phyloP scores from a whole-genome alignment of 306 rosid genomes.

The Rosa chinensis region DNA sequence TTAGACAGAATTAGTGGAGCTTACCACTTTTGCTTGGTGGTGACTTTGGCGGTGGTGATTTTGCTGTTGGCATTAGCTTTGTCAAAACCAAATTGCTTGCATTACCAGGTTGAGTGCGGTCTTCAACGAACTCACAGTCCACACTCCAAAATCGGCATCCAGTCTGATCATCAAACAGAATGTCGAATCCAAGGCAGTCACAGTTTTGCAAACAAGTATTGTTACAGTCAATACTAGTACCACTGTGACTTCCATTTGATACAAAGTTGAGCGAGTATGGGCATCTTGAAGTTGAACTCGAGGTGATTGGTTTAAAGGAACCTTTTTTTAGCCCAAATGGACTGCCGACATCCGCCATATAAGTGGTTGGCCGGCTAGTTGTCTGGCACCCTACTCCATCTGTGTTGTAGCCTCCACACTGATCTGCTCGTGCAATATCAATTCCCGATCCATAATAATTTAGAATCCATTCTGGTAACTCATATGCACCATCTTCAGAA shows the following conservation, averaged over 20 bases:
- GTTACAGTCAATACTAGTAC: not conserved
- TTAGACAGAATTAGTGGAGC: not conserved
- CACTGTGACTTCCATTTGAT: not conserved
- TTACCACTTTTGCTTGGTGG: not conserved
- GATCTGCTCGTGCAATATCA: slow-evolving; percentile 11
- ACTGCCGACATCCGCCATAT: not conserved
- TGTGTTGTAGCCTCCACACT: not conserved
- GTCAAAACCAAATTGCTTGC: slow-evolving; percentile 1
- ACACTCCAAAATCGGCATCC: slow-evolving; percentile 12
- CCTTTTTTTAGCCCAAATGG: not conserved
- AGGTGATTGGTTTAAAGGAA: not conserved
- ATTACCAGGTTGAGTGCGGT: not conserved
- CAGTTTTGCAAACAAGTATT: not conserved
- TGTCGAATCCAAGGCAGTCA: slow-evolving; percentile 12
- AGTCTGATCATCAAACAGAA: not conserved
- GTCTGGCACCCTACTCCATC: slow-evolving; percentile 9
- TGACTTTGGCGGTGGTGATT: not conserved
- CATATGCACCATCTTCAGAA: not conserved
- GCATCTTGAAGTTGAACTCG: not conserved
- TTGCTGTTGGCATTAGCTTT: not conserved
- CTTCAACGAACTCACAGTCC: not conserved
- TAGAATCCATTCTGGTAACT: not conserved
- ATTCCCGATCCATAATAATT: not conserved
- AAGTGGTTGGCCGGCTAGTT: not conserved
- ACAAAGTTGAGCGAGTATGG: not conserved